Evolutionary conservation across 2,329 filamentous ascomycete species (phyloP).

Genomic region (Didymella arachidicola): DNA sequence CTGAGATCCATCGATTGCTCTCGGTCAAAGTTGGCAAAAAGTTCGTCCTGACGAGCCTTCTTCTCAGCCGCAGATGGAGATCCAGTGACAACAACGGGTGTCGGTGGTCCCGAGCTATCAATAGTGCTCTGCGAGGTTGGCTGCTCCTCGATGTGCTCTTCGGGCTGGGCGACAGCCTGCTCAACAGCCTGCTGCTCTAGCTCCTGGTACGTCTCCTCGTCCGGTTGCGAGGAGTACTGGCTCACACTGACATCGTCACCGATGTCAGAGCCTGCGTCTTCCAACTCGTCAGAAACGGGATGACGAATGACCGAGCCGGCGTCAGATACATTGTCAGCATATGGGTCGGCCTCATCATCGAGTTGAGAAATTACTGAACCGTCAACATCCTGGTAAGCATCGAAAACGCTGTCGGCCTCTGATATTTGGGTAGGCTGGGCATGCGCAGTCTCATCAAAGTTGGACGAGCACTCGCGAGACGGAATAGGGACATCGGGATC

Average conservation of each 20-base stretch:
- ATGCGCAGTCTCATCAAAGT: conserved; percentile 63
- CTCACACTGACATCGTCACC: conserved; percentile 64
- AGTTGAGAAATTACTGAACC: conserved; percentile 54
- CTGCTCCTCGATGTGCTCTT: conserved; percentile 37
- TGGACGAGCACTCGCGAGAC: conserved; percentile 75
- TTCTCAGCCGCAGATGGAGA: conserved; percentile 41
- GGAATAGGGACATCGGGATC: conserved; percentile 92
- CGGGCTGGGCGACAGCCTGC: neutral
- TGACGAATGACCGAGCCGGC: conserved; percentile 65
- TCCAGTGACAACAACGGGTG: conserved; percentile 51
- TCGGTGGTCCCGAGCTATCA: conserved; percentile 55
- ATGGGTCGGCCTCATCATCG: conserved; percentile 40
- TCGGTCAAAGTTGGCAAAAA: conserved; percentile 58
- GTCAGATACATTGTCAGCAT: conserved; percentile 53
- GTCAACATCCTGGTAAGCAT: conserved; percentile 74
- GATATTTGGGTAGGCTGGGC: conserved; percentile 55
- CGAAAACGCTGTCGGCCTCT: conserved; percentile 50
- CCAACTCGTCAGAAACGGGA: conserved; percentile 41
- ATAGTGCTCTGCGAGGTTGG: conserved; percentile 47
- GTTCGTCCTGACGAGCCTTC: conserved; percentile 48
- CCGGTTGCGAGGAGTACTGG: conserved; percentile 58
- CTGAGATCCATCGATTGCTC: conserved; percentile 63
- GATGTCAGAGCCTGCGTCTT: conserved; percentile 49
- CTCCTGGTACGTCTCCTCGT: conserved; percentile 33
- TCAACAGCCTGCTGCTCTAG: neutral